A percentile compares a stretch with the other conserved stretches of the same genome.
Evolutionary conservation across 2,329 filamentous ascomycete species (phyloP).

Genomic region (Exophiala lecanii-corni): DNA sequence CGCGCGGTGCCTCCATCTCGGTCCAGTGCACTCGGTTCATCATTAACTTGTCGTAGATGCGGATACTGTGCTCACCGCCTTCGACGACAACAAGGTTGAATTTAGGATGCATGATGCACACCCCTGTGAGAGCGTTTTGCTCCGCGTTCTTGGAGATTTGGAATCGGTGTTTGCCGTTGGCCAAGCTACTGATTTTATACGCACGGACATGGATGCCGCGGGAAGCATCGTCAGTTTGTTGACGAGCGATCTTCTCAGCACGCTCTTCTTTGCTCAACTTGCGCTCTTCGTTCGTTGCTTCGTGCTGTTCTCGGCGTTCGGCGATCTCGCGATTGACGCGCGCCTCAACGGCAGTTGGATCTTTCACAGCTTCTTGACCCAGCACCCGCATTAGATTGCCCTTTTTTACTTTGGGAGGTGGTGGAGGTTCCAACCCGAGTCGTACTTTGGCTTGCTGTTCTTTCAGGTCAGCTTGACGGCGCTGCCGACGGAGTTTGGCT

Average conservation of each 20-base stretch:
- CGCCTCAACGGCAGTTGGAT: slow-evolving; percentile 94
- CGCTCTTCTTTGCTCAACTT: slow-evolving; percentile 85
- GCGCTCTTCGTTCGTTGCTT: slow-evolving; percentile 73
- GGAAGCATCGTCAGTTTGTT: slow-evolving; percentile 82
- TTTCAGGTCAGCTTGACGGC: slow-evolving; percentile 87
- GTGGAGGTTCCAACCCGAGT: slow-evolving; percentile 80
- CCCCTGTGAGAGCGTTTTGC: slow-evolving; percentile 77
- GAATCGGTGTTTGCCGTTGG: slow-evolving; percentile 88
- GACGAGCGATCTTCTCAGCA: slow-evolving; percentile 72
- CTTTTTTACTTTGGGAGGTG: slow-evolving; percentile 94
- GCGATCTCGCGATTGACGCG: slow-evolving; percentile 90
- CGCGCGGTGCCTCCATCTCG: slow-evolving; percentile 71
- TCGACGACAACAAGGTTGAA: slow-evolving; percentile 89
- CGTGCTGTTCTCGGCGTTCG: slow-evolving; percentile 74
- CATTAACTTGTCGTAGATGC: slow-evolving; percentile 88
- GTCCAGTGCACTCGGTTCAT: slow-evolving; percentile 91
- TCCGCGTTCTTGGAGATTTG: slow-evolving; percentile 91
- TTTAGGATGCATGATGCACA: slow-evolving; percentile 86
- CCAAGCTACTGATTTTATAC: slow-evolving; percentile 83
- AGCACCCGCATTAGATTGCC: slow-evolving; percentile 96
- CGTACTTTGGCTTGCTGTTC: slow-evolving; percentile 96
- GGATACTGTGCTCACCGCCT: slow-evolving; percentile 77
- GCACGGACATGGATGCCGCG: slow-evolving; percentile 83
- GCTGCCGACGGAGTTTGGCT: slow-evolving; percentile 82
- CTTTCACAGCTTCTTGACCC: slow-evolving; percentile 87